phyloP scores from a whole-genome alignment of 352 stramenopile species.

The Halophytophthora polymorphica region DNA sequence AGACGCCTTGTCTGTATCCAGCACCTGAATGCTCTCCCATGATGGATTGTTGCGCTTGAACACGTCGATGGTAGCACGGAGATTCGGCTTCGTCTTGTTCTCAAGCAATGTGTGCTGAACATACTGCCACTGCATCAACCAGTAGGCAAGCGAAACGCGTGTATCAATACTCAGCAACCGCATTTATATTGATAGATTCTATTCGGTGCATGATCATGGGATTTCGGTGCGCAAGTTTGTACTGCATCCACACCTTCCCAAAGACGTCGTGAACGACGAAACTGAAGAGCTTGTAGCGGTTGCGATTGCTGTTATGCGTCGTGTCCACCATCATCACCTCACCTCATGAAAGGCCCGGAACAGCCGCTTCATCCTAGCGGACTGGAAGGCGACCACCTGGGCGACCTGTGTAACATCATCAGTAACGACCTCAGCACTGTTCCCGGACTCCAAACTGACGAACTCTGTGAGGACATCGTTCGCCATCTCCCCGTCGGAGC shows the following conservation, averaged over 20 bases:
- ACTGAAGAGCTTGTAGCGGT: neutral
- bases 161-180: too few relatives aligned
- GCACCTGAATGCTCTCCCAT: neutral
- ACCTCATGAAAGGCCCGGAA: neutral
- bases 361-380: too few relatives aligned
- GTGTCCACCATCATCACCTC: neutral
- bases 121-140: neutral
- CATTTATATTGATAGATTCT: too few relatives aligned
- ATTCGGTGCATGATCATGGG: too few relatives aligned
- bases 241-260: too few relatives aligned
- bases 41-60: slow-evolving; percentile 9
- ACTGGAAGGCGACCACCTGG: too few relatives aligned
- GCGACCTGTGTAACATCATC: too few relatives aligned
- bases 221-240: too few relatives aligned
- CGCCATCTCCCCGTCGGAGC: too few relatives aligned
- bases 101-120: slow-evolving; percentile 8
- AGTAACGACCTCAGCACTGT: too few relatives aligned
- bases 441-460: too few relatives aligned
- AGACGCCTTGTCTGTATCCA: slow-evolving; percentile 9
- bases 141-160: neutral
- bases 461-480: too few relatives aligned
- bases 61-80: neutral
- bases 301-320: neutral
- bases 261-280: neutral
- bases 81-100: slow-evolving; percentile 4